Conservation (phyloP, 2,329 filamentous ascomycete species). For the Ilyonectria sp. region DNA sequence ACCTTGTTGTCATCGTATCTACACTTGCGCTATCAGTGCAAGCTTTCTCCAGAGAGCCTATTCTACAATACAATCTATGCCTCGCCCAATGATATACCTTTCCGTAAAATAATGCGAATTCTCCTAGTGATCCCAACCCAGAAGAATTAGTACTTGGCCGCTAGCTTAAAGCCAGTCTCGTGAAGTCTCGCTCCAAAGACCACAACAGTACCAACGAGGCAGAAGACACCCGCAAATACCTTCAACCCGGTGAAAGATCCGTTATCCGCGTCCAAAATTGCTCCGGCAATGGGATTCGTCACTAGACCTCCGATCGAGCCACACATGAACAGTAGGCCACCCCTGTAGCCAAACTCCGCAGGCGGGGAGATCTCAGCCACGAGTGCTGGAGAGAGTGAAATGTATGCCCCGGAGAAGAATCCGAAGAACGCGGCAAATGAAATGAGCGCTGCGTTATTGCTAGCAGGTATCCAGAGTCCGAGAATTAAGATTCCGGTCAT, state of each 20-base stretch:
- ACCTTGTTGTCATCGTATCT: too few species aligned
- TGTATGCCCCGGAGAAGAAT: constrained; percentile 59
- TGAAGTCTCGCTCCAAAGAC: constrained; percentile 23
- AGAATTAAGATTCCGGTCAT: constrained; percentile 57
- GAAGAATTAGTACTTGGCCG: constrained; percentile 14
- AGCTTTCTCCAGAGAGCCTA: too few species aligned
- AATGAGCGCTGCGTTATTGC: constrained; percentile 49
- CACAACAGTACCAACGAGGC: constrained; percentile 31
- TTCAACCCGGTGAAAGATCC: constrained; percentile 54
- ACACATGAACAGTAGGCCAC: constrained; percentile 64
- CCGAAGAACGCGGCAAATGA: constrained; percentile 60
- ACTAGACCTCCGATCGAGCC: constrained; percentile 70
- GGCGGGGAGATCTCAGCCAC: constrained; percentile 56
- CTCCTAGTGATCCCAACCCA: neutral
- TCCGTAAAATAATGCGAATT: too few species aligned
- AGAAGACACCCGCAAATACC: constrained; percentile 51
- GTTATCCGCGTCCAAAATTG: constrained; percentile 51
- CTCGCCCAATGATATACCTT: too few species aligned
- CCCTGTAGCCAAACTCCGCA: constrained; percentile 50
- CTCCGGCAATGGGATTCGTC: constrained; percentile 70
- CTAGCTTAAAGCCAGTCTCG: constrained; percentile 17
- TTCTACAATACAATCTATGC: too few species aligned
- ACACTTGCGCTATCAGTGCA: too few species aligned
- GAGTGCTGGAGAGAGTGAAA: constrained; percentile 57
- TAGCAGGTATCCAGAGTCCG: constrained; percentile 60